These are phyloP conservation scores for Stereum hirsutum DNA, from an alignment of 1,284 basidiomycete species.

Conservation along the genomic window DNA sequence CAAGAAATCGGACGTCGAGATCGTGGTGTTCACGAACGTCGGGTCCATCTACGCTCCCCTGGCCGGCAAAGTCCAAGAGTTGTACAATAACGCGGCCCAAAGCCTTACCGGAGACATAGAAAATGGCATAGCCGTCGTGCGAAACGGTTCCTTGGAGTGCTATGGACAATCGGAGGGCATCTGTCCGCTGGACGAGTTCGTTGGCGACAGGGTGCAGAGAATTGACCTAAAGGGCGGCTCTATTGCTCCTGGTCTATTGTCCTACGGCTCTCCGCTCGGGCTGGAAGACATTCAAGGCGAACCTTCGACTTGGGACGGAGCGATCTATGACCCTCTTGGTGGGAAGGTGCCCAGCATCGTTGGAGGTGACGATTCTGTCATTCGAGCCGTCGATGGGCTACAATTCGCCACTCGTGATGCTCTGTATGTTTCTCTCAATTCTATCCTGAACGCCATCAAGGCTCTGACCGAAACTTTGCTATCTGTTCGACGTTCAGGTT, in stretches of 20 bases:
- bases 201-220: slow-evolving; percentile 9
- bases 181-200: slow-evolving; percentile 3
- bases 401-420: slow-evolving; percentile 41
- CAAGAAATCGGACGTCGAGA: slow-evolving; percentile 20
- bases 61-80: slow-evolving; percentile 11
- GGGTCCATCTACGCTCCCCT: slow-evolving; percentile 28
- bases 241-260: slow-evolving; percentile 44
- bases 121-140: slow-evolving; percentile 25
- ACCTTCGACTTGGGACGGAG: slow-evolving; percentile 57
- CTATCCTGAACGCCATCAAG: not conserved
- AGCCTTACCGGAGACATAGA: slow-evolving; percentile 10
- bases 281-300: slow-evolving; percentile 56
- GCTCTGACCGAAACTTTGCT: not conserved
- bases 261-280: slow-evolving; percentile 50
- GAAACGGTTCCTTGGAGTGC: slow-evolving; percentile 34
- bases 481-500: slow-evolving; percentile 15
- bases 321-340: slow-evolving; percentile 23
- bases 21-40: slow-evolving; percentile 53
- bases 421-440: slow-evolving; percentile 28
- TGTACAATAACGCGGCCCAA: slow-evolving; percentile 11
- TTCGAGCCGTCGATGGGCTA: slow-evolving; percentile 42
- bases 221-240: slow-evolving; percentile 32
- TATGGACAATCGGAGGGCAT: slow-evolving; percentile 21
- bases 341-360: slow-evolving; percentile 20
- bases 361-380: slow-evolving; percentile 29